These are phyloP conservation scores for Cajanus cajan DNA, from an alignment of 306 rosid species.

Conservation along the genomic window DNA sequence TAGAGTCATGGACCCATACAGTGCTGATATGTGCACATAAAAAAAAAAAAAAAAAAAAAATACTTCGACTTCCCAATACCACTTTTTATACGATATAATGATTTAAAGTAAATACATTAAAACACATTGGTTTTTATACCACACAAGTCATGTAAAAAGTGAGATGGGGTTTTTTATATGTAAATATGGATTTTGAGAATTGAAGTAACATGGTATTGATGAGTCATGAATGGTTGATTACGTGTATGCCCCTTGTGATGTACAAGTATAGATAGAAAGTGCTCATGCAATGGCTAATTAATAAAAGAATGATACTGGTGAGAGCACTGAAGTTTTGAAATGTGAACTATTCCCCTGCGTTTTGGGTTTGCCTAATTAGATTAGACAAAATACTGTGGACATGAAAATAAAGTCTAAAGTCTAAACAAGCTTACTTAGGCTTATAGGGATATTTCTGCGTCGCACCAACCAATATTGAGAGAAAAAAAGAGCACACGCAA, in stretches of 20 bases:
- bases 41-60: too few species aligned
- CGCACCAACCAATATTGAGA: background rate
- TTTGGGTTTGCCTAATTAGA: background rate
- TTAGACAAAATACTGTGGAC: background rate
- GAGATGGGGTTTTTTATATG: background rate
- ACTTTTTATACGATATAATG: background rate
- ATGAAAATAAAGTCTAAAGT: background rate
- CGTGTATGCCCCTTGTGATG: slow-evolving; percentile 21
- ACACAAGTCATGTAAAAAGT: background rate
- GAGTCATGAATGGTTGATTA: slow-evolving; percentile 2
- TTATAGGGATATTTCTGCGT: background rate
- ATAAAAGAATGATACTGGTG: slow-evolving; percentile 6
- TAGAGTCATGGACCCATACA: background rate
- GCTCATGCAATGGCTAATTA: background rate
- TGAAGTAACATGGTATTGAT: background rate
- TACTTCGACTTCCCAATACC: background rate
- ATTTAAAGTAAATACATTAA: background rate
- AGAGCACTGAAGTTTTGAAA: slow-evolving; percentile 14
- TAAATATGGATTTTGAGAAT: background rate
- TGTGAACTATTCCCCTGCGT: background rate
- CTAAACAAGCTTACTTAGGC: background rate
- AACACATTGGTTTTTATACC: background rate
- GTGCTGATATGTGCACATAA: background rate
- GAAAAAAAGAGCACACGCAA: background rate
- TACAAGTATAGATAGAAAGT: background rate